Conservation (phyloP, 768 basidiomycete genomes). For the Ramaria sp. region DNA sequence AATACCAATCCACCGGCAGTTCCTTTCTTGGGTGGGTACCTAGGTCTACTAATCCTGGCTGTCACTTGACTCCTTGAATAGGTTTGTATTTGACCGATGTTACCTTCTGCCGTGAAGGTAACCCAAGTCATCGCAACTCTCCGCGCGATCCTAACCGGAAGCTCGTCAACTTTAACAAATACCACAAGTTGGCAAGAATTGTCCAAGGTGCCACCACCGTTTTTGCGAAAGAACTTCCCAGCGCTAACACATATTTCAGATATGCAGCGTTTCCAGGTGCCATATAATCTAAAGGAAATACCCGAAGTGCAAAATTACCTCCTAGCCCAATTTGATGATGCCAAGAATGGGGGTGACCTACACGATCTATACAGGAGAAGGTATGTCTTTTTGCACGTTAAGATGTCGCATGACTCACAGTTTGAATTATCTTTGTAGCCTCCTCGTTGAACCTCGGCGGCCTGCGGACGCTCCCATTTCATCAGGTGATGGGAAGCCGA, state of each 20-base stretch:
- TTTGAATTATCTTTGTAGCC: constrained; percentile 28
- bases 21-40: constrained; percentile 75
- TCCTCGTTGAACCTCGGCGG: constrained; percentile 77
- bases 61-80: constrained; percentile 19
- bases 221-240: neutral
- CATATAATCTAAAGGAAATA: constrained; percentile 80
- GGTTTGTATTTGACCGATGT: constrained; percentile 85
- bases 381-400: constrained; percentile 27
- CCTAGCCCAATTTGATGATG: constrained; percentile 57
- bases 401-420: neutral
- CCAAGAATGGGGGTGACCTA: constrained; percentile 69
- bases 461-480: constrained; percentile 48
- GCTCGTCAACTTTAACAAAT: constrained; percentile 94
- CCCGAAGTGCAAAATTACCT: constrained; percentile 82
- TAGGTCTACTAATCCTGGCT: neutral
- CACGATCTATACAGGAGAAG: constrained; percentile 81
- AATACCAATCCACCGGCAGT: constrained; percentile 88
- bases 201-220: constrained; percentile 55
- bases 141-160: constrained; percentile 66
- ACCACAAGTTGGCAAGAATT: constrained; percentile 80
- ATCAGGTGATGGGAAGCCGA: constrained; percentile 1
- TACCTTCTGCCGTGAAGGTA: constrained; percentile 93
- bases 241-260: constrained; percentile 32
- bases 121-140: constrained; percentile 74
- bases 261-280: constrained; percentile 86